Percentiles rank a stretch among this genome's conserved stretches.
phyloP scores from a whole-genome alignment of 2,329 filamentous ascomycete species.

The Talaromyces amestolkiae region DNA sequence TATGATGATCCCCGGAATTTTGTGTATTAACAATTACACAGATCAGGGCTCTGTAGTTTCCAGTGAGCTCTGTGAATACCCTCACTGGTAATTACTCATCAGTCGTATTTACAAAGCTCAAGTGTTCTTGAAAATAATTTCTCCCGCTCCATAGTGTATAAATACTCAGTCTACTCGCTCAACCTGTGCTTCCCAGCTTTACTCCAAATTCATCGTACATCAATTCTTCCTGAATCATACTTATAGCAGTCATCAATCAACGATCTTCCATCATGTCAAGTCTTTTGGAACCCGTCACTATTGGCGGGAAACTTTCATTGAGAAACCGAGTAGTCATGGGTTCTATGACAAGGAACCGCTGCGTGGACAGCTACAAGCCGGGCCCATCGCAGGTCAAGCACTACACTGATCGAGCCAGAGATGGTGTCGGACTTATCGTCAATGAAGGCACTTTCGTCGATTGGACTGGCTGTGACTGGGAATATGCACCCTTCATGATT shows the following conservation, averaged over 20 bases:
- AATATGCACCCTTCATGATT: constrained; percentile 25
- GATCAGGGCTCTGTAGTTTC: neutral
- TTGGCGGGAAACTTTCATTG: neutral
- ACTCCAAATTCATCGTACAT: neutral
- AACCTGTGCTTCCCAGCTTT: too few species aligned
- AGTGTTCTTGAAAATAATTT: neutral
- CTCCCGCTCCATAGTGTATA: neutral
- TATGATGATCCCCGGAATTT: neutral
- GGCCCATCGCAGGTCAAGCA: constrained; percentile 21
- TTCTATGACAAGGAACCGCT: constrained; percentile 30
- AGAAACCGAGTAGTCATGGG: constrained; percentile 27
- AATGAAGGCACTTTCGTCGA: constrained; percentile 25
- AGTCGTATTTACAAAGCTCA: neutral
- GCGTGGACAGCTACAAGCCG: constrained; percentile 24
- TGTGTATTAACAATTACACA: neutral
- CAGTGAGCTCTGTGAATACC: neutral
- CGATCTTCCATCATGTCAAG: neutral
- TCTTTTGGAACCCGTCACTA: neutral
- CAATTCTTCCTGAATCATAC: neutral
- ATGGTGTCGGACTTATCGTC: constrained; percentile 26
- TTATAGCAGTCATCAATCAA: neutral
- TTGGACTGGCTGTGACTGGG: constrained; percentile 25
- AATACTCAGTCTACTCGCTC: neutral
- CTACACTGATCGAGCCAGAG: constrained; percentile 24
- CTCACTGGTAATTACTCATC: neutral